Conservation (phyloP, 2,329 filamentous ascomycete genomes). For the Coniochaeta prunicola region DNA sequence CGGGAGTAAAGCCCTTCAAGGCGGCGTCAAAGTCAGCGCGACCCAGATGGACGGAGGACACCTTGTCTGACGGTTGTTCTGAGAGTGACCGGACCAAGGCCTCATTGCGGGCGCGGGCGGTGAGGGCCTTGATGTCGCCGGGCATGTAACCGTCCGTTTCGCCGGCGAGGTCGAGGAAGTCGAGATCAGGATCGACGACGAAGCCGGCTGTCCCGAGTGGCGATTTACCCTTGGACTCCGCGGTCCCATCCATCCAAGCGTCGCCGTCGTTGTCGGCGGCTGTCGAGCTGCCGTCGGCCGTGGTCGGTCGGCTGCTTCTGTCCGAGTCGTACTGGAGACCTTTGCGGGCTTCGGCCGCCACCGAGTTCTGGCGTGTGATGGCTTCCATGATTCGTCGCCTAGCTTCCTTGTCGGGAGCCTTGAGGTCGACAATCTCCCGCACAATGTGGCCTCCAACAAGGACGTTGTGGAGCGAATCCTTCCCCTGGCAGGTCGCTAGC, state of each 20-base stretch:
- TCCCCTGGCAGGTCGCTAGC: slow-evolving; percentile 84
- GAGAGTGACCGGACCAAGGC: slow-evolving; percentile 78
- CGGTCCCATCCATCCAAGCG: slow-evolving; percentile 71
- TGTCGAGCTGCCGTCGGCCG: slow-evolving; percentile 43
- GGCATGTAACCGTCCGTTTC: slow-evolving; percentile 98
- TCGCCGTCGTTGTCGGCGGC: slow-evolving; percentile 39
- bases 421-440: slow-evolving; percentile 81
- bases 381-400: slow-evolving; percentile 77
- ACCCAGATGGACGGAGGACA: slow-evolving; percentile 54
- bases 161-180: slow-evolving; percentile 87
- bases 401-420: slow-evolving; percentile 88
- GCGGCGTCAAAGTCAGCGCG: slow-evolving; percentile 76
- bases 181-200: slow-evolving; percentile 66
- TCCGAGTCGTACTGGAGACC: slow-evolving; percentile 27
- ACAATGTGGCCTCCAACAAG: slow-evolving; percentile 89
- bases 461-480: slow-evolving; percentile 85
- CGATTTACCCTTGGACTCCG: slow-evolving; percentile 35
- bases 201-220: slow-evolving; percentile 51
- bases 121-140: slow-evolving; percentile 79
- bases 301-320: slow-evolving; percentile 50
- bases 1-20: slow-evolving; percentile 86
- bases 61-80: slow-evolving; percentile 30
- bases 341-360: slow-evolving; percentile 30
- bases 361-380: slow-evolving; percentile 53
- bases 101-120: slow-evolving; percentile 83